Base-by-base conservation (phyloP, 495 filamentous ascomycete genomes). In the Collariella sp. region DNA sequence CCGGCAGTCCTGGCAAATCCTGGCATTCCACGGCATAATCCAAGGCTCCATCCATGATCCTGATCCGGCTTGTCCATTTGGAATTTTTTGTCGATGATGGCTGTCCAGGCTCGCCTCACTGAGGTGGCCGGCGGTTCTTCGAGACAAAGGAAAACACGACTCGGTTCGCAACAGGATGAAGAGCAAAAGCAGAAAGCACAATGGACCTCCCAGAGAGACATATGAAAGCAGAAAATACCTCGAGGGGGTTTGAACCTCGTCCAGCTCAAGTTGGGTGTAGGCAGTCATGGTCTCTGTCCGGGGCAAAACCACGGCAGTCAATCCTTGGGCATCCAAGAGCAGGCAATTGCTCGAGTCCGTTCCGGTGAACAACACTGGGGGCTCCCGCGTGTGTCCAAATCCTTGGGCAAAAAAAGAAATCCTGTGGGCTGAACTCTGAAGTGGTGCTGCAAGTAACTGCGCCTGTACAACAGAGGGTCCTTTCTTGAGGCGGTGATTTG, bases 201-300 rank as follows among this genome's bases (percentile, higher is more conserved):
- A 65, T 55, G 60, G 65, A 51, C 65, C 67, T 68, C 65, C 67
- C 57, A 62, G 57, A 36, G 26, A 9, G 60, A 60, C 20, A 63
- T 53, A 62, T 46, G 64, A 65, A 69, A 66, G 47, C 55, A 66
- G 53, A 46, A 67, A 71, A 75, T 76, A 77, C 74, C 74, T 77
- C 64, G 74, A 71, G 64, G 73, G 74, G 62, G 72, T 74, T 63
- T 75, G 72, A 65, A 76, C 72, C 66, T 77, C 73, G 57, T 77
- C 74, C 66, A 74, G 65, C 62, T 76, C 73, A 64, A 68, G 54
- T 60, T 72, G 68, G 52, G 68, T 75, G 67, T 62, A 76, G 61
- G 67, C 67, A 66, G 73, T 65, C 74, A 77, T 76, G 59, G 55
- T 74, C 52, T 72, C 67, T 61, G 57, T 65, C 63, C 67, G 67